phyloP scores from a whole-genome alignment of 2,329 filamentous ascomycete genomes.

The Didymella sp. region DNA sequence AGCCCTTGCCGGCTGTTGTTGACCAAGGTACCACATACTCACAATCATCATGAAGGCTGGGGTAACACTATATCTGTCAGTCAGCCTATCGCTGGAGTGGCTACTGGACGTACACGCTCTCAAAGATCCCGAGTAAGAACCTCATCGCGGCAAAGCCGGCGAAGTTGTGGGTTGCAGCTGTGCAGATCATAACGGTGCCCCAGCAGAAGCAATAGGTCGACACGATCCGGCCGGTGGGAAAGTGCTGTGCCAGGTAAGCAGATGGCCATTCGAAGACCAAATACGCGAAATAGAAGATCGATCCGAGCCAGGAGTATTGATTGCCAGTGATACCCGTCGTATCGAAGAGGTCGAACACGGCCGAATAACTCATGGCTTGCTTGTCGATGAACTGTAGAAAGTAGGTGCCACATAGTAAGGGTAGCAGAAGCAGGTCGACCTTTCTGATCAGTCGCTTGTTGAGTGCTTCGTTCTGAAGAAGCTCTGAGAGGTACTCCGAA shows the following conservation, averaged over 20 bases:
- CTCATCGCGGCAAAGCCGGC: slow-evolving; percentile 28
- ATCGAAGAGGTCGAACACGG: slow-evolving; percentile 63
- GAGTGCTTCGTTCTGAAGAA: slow-evolving; percentile 54
- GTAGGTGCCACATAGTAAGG: slow-evolving; percentile 60
- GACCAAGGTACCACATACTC: slow-evolving; percentile 21
- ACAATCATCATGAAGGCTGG: slow-evolving; percentile 34
- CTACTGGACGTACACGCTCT: slow-evolving; percentile 13
- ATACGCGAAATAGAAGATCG: slow-evolving; percentile 61
- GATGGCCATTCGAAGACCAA: slow-evolving; percentile 32
- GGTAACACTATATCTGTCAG: slow-evolving; percentile 18
- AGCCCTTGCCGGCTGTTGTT: slow-evolving; percentile 30
- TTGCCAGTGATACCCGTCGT: slow-evolving; percentile 56
- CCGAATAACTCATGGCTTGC: slow-evolving; percentile 61
- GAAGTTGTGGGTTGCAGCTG: slow-evolving; percentile 33
- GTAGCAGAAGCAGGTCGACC: slow-evolving; percentile 60
- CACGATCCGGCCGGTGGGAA: slow-evolving; percentile 43
- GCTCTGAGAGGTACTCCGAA: slow-evolving; percentile 51
- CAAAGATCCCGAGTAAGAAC: slow-evolving; percentile 33
- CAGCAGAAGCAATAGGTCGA: slow-evolving; percentile 29
- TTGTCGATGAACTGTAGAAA: slow-evolving; percentile 65
- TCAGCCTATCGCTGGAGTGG: not conserved
- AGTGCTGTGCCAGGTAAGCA: slow-evolving; percentile 40
- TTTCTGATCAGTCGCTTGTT: slow-evolving; percentile 51
- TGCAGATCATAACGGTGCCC: slow-evolving; percentile 30
- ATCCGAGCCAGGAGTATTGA: slow-evolving; percentile 62